Evolutionary conservation across 2,329 filamentous ascomycete genomes (phyloP).

Genomic region (Clarireedia monteithiana): DNA sequence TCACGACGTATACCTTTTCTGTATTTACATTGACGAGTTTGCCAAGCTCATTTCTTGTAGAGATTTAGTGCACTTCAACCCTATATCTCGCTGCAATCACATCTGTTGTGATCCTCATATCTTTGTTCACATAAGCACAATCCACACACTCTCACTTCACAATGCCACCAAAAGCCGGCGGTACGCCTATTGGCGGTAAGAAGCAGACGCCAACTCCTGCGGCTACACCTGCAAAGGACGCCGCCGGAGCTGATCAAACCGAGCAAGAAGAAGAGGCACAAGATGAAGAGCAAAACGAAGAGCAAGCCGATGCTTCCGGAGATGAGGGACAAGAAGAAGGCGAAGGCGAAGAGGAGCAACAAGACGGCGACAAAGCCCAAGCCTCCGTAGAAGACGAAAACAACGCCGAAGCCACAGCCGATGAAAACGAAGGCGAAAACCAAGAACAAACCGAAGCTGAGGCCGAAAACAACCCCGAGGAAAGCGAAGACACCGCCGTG

Average conservation of each 20-base stretch:
- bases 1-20: not conserved
- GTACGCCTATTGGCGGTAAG: slow-evolving; percentile 6
- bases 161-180: slow-evolving; percentile 2
- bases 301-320: not conserved
- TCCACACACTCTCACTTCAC: not conserved
- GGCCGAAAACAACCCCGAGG: slow-evolving; percentile 1
- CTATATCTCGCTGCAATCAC: too few relatives aligned
- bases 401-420: slow-evolving; percentile 4
- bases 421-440: slow-evolving; percentile 2
- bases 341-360: not conserved
- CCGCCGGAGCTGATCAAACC: not conserved
- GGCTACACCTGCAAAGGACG: not conserved
- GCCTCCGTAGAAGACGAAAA: not conserved
- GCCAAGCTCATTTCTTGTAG: not conserved
- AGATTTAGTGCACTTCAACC: too few relatives aligned
- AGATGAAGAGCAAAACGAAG: slow-evolving; percentile 5
- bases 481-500: slow-evolving; percentile 6
- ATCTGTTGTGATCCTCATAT: too few relatives aligned
- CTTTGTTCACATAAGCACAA: not conserved
- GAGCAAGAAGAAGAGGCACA: slow-evolving; percentile 6
- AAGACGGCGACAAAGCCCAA: not conserved
- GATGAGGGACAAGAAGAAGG: slow-evolving; percentile 3
- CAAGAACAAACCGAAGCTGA: slow-evolving; percentile 3
- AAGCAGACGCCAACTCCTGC: not conserved
- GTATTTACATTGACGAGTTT: not conserved